phyloP scores from a whole-genome alignment of 2,329 filamentous ascomycete species.

The Stagonosporopsis vannaccii region DNA sequence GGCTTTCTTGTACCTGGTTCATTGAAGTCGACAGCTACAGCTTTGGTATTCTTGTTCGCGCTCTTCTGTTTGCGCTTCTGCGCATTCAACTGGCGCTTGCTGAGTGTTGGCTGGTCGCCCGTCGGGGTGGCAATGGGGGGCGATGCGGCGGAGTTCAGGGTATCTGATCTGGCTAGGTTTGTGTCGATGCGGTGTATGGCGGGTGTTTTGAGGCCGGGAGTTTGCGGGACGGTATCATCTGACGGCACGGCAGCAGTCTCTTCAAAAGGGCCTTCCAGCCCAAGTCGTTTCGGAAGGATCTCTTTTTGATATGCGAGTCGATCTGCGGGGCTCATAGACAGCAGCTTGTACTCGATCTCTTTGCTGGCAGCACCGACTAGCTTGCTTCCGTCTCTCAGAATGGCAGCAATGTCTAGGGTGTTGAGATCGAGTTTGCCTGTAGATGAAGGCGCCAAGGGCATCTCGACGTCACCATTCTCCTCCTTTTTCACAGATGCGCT shows the following conservation, averaged over 20 bases:
- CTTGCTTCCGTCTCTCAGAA: conserved; percentile 84
- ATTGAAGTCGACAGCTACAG: conserved; percentile 86
- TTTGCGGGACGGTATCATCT: conserved; percentile 62
- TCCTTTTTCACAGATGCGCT: conserved; percentile 53
- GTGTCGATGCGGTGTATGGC: conserved; percentile 60
- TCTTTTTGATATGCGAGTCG: conserved; percentile 89
- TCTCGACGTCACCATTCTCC: conserved; percentile 58
- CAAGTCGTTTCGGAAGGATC: conserved; percentile 80
- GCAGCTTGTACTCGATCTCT: conserved; percentile 83
- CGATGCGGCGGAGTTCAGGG: conserved; percentile 55
- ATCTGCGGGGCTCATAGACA: conserved; percentile 79
- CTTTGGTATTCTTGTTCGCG: conserved; percentile 87
- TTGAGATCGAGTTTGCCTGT: conserved; percentile 69
- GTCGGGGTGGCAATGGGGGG: conserved; percentile 54
- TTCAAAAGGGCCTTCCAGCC: conserved; percentile 81
- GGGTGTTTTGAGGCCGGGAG: conserved; percentile 47
- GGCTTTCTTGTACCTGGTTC: conserved; percentile 66
- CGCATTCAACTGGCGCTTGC: conserved; percentile 92
- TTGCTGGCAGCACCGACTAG: conserved; percentile 82
- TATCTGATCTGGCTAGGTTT: conserved; percentile 54
- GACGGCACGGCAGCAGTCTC: conserved; percentile 81
- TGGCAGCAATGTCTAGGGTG: conserved; percentile 76
- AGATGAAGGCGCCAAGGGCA: conserved; percentile 59
- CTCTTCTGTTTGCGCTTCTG: conserved; percentile 93
- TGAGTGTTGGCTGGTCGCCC: conserved; percentile 66